These are phyloP conservation scores for Aspergillus nidulans DNA, from an alignment of 495 filamentous ascomycete species.

Conservation along the genomic window DNA sequence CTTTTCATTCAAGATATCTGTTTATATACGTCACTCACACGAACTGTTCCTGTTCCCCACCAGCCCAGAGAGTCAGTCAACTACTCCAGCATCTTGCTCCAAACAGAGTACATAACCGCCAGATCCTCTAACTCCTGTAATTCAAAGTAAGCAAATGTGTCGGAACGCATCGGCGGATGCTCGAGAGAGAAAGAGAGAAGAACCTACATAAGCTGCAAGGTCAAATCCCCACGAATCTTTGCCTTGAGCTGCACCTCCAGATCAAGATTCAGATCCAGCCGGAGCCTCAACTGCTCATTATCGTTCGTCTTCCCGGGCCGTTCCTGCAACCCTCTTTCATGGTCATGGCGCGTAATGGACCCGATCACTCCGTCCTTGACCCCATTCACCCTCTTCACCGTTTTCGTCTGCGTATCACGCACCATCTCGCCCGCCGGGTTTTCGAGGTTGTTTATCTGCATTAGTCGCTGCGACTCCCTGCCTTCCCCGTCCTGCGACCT, in stretches of 20 bases:
- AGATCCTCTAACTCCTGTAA: too few species aligned
- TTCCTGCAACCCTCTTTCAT: background rate
- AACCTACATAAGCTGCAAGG: constrained; percentile 77
- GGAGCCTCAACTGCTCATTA: constrained; percentile 66
- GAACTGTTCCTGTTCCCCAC: too few species aligned
- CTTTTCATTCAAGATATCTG: too few species aligned
- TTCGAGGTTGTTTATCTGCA: background rate
- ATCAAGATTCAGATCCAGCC: constrained; percentile 82
- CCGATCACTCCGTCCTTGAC: constrained; percentile 48
- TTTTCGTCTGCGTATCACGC: constrained; percentile 57
- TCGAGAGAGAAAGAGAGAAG: too few species aligned
- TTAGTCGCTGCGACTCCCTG: background rate
- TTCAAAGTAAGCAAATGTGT: too few species aligned
- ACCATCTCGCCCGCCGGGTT: constrained; percentile 29
- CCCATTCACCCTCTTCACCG: constrained; percentile 50
- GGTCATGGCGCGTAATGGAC: constrained; percentile 11
- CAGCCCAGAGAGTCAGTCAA: too few species aligned
- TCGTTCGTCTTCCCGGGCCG: background rate
- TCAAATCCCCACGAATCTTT: constrained; percentile 87
- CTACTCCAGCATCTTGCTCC: too few species aligned
- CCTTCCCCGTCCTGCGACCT: background rate
- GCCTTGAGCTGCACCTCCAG: constrained; percentile 87
- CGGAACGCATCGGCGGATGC: too few species aligned
- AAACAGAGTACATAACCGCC: too few species aligned
- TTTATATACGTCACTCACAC: too few species aligned